These are phyloP conservation scores for Phytophthora sp. DNA, from an alignment of 352 stramenopile genomes.

Conservation along the genomic window DNA sequence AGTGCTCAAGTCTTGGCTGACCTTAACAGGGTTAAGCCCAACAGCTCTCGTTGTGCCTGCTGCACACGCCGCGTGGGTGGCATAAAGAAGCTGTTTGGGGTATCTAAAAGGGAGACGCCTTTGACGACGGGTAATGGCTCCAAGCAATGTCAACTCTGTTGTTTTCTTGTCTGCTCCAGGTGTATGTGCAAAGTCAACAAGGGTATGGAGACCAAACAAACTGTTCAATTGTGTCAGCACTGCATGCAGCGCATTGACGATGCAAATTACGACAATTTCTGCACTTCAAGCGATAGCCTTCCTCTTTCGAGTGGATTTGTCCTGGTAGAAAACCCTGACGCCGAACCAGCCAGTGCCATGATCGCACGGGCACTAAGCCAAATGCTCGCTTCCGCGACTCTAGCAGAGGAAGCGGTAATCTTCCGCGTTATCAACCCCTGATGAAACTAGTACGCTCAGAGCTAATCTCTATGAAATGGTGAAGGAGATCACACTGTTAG, in stretches of 20 bases:
- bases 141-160: conserved; percentile 65
- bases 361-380: conserved; percentile 51
- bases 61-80: conserved; percentile 42
- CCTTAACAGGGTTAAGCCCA: conserved; percentile 33
- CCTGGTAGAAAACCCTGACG: conserved; percentile 23
- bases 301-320: conserved; percentile 26
- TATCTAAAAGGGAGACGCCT: conserved; percentile 7
- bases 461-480: conserved; percentile 21
- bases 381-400: conserved; percentile 43
- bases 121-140: too few relatives aligned
- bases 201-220: conserved; percentile 28
- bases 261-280: conserved; percentile 56
- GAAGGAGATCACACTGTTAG: conserved; percentile 19
- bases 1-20: conserved; percentile 43
- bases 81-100: conserved; percentile 24
- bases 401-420: conserved; percentile 36
- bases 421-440: conserved; percentile 59
- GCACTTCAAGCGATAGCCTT: conserved; percentile 21
- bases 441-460: conserved; percentile 18
- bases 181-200: conserved; percentile 46
- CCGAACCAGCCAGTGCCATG: conserved; percentile 25
- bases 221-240: conserved; percentile 55
- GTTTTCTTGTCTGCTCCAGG: conserved; percentile 59
- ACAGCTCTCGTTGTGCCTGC: conserved; percentile 32
- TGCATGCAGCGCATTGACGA: conserved; percentile 62